Evolutionary conservation across 2,329 filamentous ascomycete species (phyloP), one percentile per base, ranked within the genome.

Genomic region (Phyllosticta citriasiana): DNA sequence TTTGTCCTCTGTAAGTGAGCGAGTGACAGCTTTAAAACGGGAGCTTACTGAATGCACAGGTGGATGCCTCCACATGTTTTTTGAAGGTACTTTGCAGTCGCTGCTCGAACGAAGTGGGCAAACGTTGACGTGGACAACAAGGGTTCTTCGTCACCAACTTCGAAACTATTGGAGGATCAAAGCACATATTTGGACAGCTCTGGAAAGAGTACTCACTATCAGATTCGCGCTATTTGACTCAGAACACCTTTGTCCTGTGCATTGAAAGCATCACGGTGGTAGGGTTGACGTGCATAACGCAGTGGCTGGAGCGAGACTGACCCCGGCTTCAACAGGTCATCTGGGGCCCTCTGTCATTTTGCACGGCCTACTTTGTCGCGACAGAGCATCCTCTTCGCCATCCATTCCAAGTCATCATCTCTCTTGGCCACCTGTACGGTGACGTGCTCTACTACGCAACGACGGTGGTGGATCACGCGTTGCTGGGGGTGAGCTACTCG

Each of bases 141-240:
- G 60, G 53, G 66, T 58, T 59, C 47, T 95, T 91, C 71, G 80
- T 91, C 64, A 73, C 83, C 65, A 84, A 92, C 71, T 87, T 89
- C 71, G 74, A 78, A 24, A 77, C 76, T 25, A 80, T 96, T 71
- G 84, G 85, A 0, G 78, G 82, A 10, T 84, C 84, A 63, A 87
- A 91, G 71, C 85, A 86, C 60, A 76, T 94, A 7, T 87, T 92
- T 61, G 89, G 87, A 2, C 90, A 96, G 77, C 79, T 96, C 53
- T 96, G 91, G 91, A 96, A 96, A 71, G 91, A 96, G 74, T 96
- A 96, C 72, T 82, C 89, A 2, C 80, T 92, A 35, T 92, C 89
- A 2, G 91, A 96, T 76, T 95, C 91, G 60, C 82, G 91, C 53
- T 96, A 96, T 70, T 78, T 96, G 67, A 91, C 87, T 2, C 85